These are phyloP conservation scores for Quercus agrifolia DNA, from an alignment of 306 rosid genomes.

Conservation along the genomic window DNA sequence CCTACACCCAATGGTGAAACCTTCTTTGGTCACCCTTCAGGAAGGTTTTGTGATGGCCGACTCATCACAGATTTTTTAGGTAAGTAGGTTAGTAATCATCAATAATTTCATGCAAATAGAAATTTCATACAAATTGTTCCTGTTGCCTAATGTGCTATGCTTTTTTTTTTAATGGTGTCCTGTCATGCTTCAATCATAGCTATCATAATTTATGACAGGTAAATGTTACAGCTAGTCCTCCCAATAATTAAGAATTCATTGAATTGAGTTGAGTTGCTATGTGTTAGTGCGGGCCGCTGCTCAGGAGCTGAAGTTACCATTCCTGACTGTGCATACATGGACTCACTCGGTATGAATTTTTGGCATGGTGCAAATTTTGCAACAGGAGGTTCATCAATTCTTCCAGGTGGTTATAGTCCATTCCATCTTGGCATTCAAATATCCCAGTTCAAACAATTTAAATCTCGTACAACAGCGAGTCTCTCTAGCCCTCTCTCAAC, in stretches of 20 bases:
- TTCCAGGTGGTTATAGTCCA: slow-evolving; percentile 69
- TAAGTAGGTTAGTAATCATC: slow-evolving; percentile 14
- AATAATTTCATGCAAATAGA: background rate
- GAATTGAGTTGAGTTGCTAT: no score
- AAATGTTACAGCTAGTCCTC: no score
- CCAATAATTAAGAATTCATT: no score
- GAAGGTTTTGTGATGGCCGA: slow-evolving; percentile 80
- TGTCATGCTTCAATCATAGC: no score
- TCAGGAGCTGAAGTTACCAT: slow-evolving; percentile 75
- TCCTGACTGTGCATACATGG: slow-evolving; percentile 64
- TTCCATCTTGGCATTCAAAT: slow-evolving; percentile 74
- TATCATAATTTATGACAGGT: no score
- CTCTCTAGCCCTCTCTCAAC: slow-evolving; percentile 25
- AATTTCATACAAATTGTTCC: background rate
- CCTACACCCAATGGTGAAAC: slow-evolving; percentile 70
- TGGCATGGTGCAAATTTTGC: slow-evolving; percentile 90
- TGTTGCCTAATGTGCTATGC: background rate
- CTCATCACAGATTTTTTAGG: slow-evolving; percentile 70
- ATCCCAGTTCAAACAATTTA: slow-evolving; percentile 65
- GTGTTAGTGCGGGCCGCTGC: slow-evolving; percentile 39
- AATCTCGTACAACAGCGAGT: slow-evolving; percentile 43
- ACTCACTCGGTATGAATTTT: slow-evolving; percentile 76
- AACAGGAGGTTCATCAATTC: slow-evolving; percentile 68
- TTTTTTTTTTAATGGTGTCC: no score
- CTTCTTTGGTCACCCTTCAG: slow-evolving; percentile 71